Base-by-base conservation (phyloP, 441 rosid species). In the Euphorbia corollata region DNA sequence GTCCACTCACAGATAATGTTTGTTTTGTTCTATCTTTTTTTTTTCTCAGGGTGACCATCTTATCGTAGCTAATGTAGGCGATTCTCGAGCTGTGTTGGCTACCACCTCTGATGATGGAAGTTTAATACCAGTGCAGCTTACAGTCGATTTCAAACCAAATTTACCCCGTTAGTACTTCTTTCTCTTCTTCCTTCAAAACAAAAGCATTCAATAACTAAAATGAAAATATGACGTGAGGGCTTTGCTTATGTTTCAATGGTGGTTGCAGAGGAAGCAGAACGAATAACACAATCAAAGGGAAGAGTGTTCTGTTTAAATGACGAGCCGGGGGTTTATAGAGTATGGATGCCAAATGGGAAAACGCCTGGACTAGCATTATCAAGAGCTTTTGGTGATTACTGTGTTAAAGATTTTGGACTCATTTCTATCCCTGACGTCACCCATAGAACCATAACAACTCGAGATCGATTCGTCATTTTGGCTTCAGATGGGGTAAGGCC, bases 371-470 rank as follows among this genome's bases (percentile, higher is more conserved):
- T 91, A 47, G 97, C 99, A 53, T 57, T 91, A 19, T 93, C 99
- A 19, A 86, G 99, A 76, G 91, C 99, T 48, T 77, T 93, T 0
- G 99, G 99, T 18, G 99, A 93, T 63, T 79, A 89, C 80, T 85
- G 96, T 63, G 76, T 87, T n/a, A 93, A 93, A 72, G 95, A 93
- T 68, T 93, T 76, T 18, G 99, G 99, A 43, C 83, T 93, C 51
- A 89, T 86, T 64, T 90, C 98, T 1, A 78, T 67, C 62, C 98
- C 98, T 20, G 83, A 86, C 41, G 89, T 93, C 34, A 82, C 90
- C 1, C 84, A 82, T 53, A 79, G 89, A 74, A 78, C 73, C 60
- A 78, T 88, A 64, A 83, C 91, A 61, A 71, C 71, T 65, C 77
- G 75, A 70, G 97, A 93, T 70, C 86, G 84, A 36, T 93, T 93